These are phyloP conservation scores for Nicotiana sylvestris DNA, from an alignment of 257 asterid species.

Conservation along the genomic window DNA sequence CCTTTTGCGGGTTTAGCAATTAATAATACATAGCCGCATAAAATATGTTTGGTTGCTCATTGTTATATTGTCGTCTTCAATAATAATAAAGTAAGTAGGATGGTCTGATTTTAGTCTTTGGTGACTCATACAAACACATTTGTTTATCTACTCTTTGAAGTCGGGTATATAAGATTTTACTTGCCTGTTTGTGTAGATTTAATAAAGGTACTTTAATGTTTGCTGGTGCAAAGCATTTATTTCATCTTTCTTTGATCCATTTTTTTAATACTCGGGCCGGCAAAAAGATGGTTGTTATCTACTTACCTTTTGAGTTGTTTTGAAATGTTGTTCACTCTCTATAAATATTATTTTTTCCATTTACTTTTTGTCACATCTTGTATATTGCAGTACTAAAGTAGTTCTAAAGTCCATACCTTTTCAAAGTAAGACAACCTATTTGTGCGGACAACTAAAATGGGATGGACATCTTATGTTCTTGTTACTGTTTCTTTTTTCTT, in stretches of 20 bases:
- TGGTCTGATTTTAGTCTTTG: background rate
- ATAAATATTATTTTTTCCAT: background rate
- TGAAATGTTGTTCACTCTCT: background rate
- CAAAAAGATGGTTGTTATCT: background rate
- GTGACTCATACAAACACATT: background rate
- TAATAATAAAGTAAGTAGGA: background rate
- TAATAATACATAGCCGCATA: background rate
- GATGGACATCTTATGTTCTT: background rate
- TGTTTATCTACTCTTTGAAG: background rate
- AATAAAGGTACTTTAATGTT: background rate
- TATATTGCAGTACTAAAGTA: background rate
- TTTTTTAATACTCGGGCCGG: background rate
- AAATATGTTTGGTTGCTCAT: background rate
- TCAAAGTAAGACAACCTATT: background rate
- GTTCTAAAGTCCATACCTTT: background rate
- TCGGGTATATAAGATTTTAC: background rate
- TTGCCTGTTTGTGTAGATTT: background rate
- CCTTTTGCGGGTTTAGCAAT: constrained; percentile 35
- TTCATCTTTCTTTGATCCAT: background rate
- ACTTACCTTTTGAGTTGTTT: background rate
- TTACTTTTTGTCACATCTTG: background rate
- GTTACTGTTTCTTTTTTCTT: background rate
- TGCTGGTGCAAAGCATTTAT: background rate
- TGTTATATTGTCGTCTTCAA: background rate
- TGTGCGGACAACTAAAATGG: too few relatives aligned